A percentile compares a stretch with the other conserved stretches of the same genome.
Conservation (phyloP, 805 yeast genomes). For the Teunomyces gatunensis region DNA sequence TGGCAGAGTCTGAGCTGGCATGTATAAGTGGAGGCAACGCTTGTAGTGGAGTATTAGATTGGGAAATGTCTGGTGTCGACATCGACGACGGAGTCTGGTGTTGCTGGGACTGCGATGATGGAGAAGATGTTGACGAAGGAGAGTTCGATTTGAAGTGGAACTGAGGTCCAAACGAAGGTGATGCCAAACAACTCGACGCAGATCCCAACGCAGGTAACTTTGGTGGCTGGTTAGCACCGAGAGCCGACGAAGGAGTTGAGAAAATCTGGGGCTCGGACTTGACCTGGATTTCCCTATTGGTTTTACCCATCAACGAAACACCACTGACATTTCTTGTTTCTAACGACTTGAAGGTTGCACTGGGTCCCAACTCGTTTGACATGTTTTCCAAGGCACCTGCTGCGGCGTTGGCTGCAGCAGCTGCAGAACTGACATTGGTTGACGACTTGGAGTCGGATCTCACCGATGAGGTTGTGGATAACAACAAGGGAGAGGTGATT, state of each 20-base stretch:
- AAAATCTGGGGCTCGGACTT: slow-evolving; percentile 15
- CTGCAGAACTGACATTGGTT: slow-evolving; percentile 4
- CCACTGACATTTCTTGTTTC: slow-evolving; percentile 15
- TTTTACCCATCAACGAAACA: slow-evolving; percentile 34
- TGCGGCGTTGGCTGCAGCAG: slow-evolving; percentile 17
- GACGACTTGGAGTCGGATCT: slow-evolving; percentile 18
- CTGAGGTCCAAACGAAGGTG: slow-evolving; percentile 50
- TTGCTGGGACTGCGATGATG: slow-evolving; percentile 6
- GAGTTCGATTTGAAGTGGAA: slow-evolving; percentile 18
- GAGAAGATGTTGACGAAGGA: neutral
- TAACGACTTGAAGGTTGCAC: slow-evolving; percentile 37
- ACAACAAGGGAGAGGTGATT: slow-evolving; percentile 62
- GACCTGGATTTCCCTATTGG: slow-evolving; percentile 8
- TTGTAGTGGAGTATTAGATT: slow-evolving; percentile 24
- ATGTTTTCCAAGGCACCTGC: slow-evolving; percentile 46
- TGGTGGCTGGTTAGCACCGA: slow-evolving; percentile 23
- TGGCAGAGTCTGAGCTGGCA: slow-evolving; percentile 14
- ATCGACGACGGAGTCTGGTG: slow-evolving; percentile 5
- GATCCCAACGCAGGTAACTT: slow-evolving; percentile 33
- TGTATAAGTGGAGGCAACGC: slow-evolving; percentile 27
- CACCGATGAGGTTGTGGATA: slow-evolving; percentile 49
- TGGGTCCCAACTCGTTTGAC: slow-evolving; percentile 44
- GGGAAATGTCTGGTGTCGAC: slow-evolving; percentile 15
- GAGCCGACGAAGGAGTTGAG: slow-evolving; percentile 40
- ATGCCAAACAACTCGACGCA: slow-evolving; percentile 19